Evolutionary conservation across 1,284 basidiomycete species (phyloP).

Genomic region (Porogramme epimiltina): DNA sequence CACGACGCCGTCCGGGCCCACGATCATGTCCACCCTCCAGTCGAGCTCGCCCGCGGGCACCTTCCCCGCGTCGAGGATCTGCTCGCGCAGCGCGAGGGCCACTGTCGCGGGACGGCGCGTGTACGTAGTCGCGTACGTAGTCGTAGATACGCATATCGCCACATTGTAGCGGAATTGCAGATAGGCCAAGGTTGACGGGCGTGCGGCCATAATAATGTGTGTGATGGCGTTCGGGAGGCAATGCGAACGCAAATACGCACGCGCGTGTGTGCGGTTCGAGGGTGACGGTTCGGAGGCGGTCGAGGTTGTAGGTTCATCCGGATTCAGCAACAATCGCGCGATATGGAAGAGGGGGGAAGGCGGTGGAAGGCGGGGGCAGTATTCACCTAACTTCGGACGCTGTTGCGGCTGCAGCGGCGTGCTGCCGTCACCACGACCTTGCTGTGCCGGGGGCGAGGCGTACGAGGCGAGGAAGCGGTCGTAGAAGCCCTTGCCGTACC

Average conservation of each 20-base stretch:
- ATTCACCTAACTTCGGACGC: constrained; percentile 19
- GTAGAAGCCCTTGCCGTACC: constrained; percentile 82
- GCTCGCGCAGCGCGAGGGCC: constrained; percentile 65
- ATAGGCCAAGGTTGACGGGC: not conserved
- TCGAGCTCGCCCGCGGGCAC: constrained; percentile 65
- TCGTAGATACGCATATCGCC: constrained; percentile 6
- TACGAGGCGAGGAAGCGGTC: constrained; percentile 70
- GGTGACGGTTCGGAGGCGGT: not conserved
- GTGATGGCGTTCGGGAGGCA: not conserved
- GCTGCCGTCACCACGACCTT: not conserved
- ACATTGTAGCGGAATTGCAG: no score
- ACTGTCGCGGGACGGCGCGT: constrained; percentile 39
- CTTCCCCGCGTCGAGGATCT: constrained; percentile 53
- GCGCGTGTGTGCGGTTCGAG: no score
- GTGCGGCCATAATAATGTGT: not conserved
- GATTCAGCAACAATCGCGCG: not conserved
- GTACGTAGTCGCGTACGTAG: not conserved
- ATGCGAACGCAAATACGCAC: not conserved
- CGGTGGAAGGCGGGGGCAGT: constrained; percentile 2
- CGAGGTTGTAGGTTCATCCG: not conserved
- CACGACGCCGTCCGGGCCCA: constrained; percentile 52
- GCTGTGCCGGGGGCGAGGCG: constrained; percentile 19
- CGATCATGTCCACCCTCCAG: constrained; percentile 67
- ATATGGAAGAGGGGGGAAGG: not conserved
- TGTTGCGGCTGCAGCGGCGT: not conserved